Base-by-base conservation (phyloP, 2,329 filamentous ascomycete species). In the Rachicladosporium sp. region DNA sequence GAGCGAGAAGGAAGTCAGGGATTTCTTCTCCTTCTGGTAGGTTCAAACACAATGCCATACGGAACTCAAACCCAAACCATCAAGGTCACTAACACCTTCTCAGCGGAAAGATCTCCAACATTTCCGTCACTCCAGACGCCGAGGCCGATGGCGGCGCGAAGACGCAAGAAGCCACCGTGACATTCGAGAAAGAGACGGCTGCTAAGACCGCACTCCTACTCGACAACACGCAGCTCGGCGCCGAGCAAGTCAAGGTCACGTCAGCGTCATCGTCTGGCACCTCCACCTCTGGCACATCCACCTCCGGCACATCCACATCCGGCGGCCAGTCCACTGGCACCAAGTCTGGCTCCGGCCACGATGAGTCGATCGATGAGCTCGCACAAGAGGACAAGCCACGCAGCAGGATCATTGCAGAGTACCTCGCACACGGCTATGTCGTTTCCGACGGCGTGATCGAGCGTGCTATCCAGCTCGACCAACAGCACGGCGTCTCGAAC, bases 361-460 rank as follows among this genome's bases (percentile, higher is more conserved):
- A 60, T 38, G 71, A 73, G 50, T 64, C 65, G 42, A 74, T 79
- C 44, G 70, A 86, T 53, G 76, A 87, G 52, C 79, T 96, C 53
- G 78, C 80, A 10, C 91, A 98, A 60, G 91, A 98, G 65, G 87
- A 96, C 70, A 98, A 98, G 74, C 91, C 91, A 10, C 82, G 88
- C 54, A 78, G 83, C 31, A 85, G 91, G 54, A 94, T 98, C 61
- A 65, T 95, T 37, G 91, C 91, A 49, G 91, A 98, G 68, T 95
- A 96, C 64, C 81, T 98, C 29, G 88, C 91, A 8, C 86, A 95
- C 55, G 91, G 91, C 51, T 98, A 98, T 67, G 74, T 79, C 31
- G 71, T 96, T 48, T 87, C 74, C 45, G 79, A 82, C 57, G 68
- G 73, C 41, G 83, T 84, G 37, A 80, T 94, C 51, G 75, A 91